Evolutionary conservation across 805 yeast genomes (phyloP), one percentile per base, ranked within the genome.

Genomic region (Ascoidea rubescens): DNA sequence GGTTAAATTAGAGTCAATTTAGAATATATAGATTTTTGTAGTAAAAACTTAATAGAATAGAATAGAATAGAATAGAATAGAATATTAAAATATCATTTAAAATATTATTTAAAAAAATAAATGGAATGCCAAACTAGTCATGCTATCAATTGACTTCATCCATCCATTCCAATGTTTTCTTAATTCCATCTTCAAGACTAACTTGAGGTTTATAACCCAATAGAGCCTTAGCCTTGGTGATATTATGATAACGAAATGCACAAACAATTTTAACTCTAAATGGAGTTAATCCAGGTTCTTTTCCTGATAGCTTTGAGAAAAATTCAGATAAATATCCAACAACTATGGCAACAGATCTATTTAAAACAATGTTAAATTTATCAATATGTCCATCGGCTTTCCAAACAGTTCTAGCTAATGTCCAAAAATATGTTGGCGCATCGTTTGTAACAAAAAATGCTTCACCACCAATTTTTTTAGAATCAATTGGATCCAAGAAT

Each of bases 321-420:
- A 79, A 77, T 59, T 84, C 86, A n/a, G 95, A 79, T 46, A 88
- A 65, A 61, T 87, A 85, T 14, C 97, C 97, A 46, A 84, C 80
- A 1, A 71, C 75, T 54, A 93, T 75, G 1, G 96, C 98, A n/a
- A 87, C 69, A 0, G 85, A 79, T 60, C 84, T 78, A 48, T 74
- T 74, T 53, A 93, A 73, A 21, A 80, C 89, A 57, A 87, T 80
- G 58, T 80, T 82, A 51, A 67, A 72, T 32, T 74, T 75, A 58
- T 84, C 93, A 52, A 87, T 75, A 62, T 82, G 84, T 3, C 96
- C 97, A 67, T 89, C 96, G 28, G 91, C 90, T 65, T 91, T 91
- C 98, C 98, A 93, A 31, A 93, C 95, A 1, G 95, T 85, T 62
- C 97, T 79, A 6, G 97, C 97, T 59, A 93, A 72, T 3, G 97